phyloP scores from a whole-genome alignment of 1,139 yeast genomes.

The Saccharomycopsis phalli region DNA sequence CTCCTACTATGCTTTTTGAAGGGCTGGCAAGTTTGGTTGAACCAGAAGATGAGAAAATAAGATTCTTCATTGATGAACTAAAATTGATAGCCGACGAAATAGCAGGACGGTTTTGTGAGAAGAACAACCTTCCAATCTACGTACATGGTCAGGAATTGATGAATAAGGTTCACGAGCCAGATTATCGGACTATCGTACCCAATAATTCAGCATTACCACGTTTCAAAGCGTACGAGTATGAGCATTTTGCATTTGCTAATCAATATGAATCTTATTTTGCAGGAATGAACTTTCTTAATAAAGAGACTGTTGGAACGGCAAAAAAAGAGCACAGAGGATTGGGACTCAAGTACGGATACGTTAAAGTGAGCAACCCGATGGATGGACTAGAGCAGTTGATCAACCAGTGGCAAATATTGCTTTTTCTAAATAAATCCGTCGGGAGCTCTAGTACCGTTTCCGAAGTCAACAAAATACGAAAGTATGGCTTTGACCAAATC shows the following conservation, averaged over 20 bases:
- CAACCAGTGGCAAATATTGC: constrained; percentile 30
- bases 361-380: constrained; percentile 25
- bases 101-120: constrained; percentile 22
- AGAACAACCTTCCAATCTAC: constrained; percentile 23
- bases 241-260: constrained; percentile 27
- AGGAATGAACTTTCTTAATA: constrained; percentile 26
- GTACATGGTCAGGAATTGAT: constrained; percentile 15
- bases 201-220: constrained; percentile 22
- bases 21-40: no score
- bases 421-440: no score
- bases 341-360: constrained; percentile 26
- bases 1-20: no score
- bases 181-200: constrained; percentile 21
- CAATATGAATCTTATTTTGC: constrained; percentile 27
- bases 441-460: no score
- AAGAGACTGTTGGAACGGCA: constrained; percentile 10
- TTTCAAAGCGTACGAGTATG: constrained; percentile 28
- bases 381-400: constrained; percentile 27
- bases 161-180: constrained; percentile 6
- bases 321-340: constrained; percentile 18
- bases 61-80: constrained; percentile 22
- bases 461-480: no score
- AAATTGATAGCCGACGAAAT: constrained; percentile 25
- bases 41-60: constrained; percentile 1
- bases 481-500: no score